Base-by-base conservation (phyloP, 2,329 filamentous ascomycete species). In the Dothiorella sarmentorum region DNA sequence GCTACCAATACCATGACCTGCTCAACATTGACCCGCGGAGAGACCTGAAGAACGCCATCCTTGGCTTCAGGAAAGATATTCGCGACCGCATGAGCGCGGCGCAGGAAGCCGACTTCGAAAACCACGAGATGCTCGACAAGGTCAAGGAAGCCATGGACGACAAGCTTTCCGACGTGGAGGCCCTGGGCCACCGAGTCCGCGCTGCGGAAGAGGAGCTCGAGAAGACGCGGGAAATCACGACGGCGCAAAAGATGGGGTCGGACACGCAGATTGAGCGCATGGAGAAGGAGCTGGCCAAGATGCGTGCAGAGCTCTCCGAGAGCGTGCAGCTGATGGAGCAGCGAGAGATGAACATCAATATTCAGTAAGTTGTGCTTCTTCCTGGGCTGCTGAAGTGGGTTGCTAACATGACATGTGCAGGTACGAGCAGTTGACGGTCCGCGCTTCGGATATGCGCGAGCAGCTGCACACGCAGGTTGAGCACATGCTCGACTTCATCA, bases 211-310 rank as follows among this genome's bases (percentile, higher is more conserved):
- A 96, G 68, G 92, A 97, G 71, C 95, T 96, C 70, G 91, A 97
- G 69, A 91, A 90, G 75, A 92, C 91, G 18, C 93, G 93, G 69
- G 94, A 97, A 62, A 84, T 85, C 60, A 93, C 89, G 7, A 89
- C 84, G 44, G 90, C 91, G 17, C 91, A 96, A 71, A 95, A 95
- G 76, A 84, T 93, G 71, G 88, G 87, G 7, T 90, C 87, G 2
- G 94, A 97, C 71, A 86, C 92, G 7, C 93, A 97, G 73, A 96
- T 99, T 67, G 94, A 99, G 75, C 94, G 94, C 79, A 95, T 97
- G 88, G 94, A 99, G 76, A 97, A 96, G 75, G 92, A 99, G 72
- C 79, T 99, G n/a, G 89, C 90, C 45, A 90, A 91, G 71, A 96
- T 97, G 90, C 84, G 92, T 40, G 84, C 88, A 2, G 88, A 87